Evolutionary conservation across 371 early-diverging fungal genomes (phyloP), one percentile per base, ranked within the genome.

Genomic region (Blastocladiella emersonii): DNA sequence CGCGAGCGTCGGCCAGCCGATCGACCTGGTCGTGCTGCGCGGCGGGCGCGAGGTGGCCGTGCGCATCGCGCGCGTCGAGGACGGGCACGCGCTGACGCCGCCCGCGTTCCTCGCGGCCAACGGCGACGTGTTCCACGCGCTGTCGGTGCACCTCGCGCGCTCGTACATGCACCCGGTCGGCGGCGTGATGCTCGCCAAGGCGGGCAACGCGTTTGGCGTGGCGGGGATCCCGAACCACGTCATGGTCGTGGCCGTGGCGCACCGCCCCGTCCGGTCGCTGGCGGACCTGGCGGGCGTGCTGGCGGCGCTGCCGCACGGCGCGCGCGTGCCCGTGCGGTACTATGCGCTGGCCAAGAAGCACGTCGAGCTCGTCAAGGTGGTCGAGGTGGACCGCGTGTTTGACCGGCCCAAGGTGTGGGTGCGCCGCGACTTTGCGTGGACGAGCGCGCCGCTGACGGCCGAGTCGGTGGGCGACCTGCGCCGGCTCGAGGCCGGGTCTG

Each of bases 91-190:
- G 3, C 77, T 86, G 45, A 86, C 87, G 35, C 90, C 91, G 0
- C 70, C 74, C 65, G 71, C 78, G 10, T 86, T 77, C 61, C 70
- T 95, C n/a, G 90, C 91, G 68, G 75, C 92, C 37, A 93, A 94
- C 55, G 95, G 93, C 48, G 86, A 83, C 23, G 78, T 85, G 27
- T 71, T 92, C 39, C 85, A 92, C 70, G 82, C 89, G 63, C 67
- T 93, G 7, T 86, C 88, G 17, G 92, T 90, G 70, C 92, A 92
- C 71, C 77, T 91, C 44, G 93, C 93, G 0, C 79, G 85, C 56
- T 79, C 82, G 6, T 89, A 84, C 68, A 77, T 78, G 23, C 74
- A 87, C 21, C 84, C 89, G 2, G 78, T 82, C 15, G 78, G 83
- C 6, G 91, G 93, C 15, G 88, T 92, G 34, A 90, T 87, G 70